Conservation (phyloP, 2,329 filamentous ascomycete genomes). For the Tolypocladium amazonense region DNA sequence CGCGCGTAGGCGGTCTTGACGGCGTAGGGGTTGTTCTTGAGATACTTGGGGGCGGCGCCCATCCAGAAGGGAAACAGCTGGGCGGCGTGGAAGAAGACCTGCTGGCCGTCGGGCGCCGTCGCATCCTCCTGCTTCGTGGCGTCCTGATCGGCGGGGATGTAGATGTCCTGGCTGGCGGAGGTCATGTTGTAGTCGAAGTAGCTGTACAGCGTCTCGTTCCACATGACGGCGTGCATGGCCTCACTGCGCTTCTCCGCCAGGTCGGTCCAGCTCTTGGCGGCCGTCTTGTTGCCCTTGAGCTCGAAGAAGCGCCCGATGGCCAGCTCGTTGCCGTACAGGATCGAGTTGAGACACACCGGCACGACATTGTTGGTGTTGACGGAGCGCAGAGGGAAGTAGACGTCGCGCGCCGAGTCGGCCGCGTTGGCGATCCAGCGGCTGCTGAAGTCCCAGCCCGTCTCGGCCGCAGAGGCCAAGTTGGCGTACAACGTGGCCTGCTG, state of each 20-base stretch:
- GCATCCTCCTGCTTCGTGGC: slow-evolving; percentile 13
- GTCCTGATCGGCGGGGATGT: slow-evolving; percentile 37
- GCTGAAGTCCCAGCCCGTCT: slow-evolving; percentile 56
- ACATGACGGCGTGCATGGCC: slow-evolving; percentile 53
- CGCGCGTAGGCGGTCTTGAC: slow-evolving; percentile 43
- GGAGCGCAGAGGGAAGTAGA: slow-evolving; percentile 55
- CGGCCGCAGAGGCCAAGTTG: slow-evolving; percentile 54
- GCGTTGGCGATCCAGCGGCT: slow-evolving; percentile 48
- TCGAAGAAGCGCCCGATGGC: slow-evolving; percentile 45
- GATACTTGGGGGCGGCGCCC: slow-evolving; percentile 45
- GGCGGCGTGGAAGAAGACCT: slow-evolving; percentile 45
- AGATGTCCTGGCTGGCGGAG: slow-evolving; percentile 43
- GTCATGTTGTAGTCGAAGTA: slow-evolving; percentile 65
- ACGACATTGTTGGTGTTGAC: slow-evolving; percentile 49
- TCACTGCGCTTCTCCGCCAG: slow-evolving; percentile 42
- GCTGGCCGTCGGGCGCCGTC: slow-evolving; percentile 38
- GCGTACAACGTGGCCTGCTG: slow-evolving; percentile 44
- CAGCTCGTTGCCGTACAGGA: slow-evolving; percentile 55
- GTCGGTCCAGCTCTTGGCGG: slow-evolving; percentile 36
- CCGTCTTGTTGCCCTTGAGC: slow-evolving; percentile 36
- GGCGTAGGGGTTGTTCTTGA: slow-evolving; percentile 48
- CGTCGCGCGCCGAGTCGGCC: slow-evolving; percentile 44
- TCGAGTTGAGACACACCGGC: slow-evolving; percentile 58
- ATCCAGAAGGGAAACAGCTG: slow-evolving; percentile 64
- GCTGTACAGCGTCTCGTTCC: slow-evolving; percentile 50